Base-by-base conservation (phyloP, 306 rosid genomes). In the Betula pendula region DNA sequence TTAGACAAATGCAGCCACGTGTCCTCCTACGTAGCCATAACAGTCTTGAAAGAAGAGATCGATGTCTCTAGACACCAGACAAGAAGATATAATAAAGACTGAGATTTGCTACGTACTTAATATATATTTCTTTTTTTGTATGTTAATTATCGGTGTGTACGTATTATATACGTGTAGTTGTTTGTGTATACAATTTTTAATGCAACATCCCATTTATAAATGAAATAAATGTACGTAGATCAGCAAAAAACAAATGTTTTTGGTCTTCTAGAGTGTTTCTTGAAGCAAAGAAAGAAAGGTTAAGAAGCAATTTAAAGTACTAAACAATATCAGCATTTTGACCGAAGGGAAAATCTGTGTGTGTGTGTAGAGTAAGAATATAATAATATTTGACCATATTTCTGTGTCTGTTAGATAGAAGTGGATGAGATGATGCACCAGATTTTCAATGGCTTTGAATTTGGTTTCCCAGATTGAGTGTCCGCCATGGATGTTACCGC, bases 381-480 rank as follows among this genome's bases (percentile, higher is more conserved):
- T 55, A 77, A 80, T 55, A 87, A 3, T 81, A 80, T 60, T 87
- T 82, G 85, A 87, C 89, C 49, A 75, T 4, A 4, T 70, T 70
- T 51, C 58, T 29, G 47, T 73, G 63, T 62, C 5, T 81, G 93
- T 89, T 93, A 93, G 98, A 94, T 91, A 79, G 74, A 82, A 52
- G 90, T 90, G 80, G 98, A 89, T 92, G 93, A 77, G 80, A 78
- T 62, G 74, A 68, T 44, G 82, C 81, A 90, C 84, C 91, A 72
- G 92, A 86, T 77, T 88, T 87, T 90, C 89, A 78, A 82, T 77
- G 82, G 70, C 29, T 78, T 84, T 82, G 84, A 88, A 84, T 76
- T 80, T 16, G 20, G 56, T 58, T 65, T 66, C 70, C 51, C 6
- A 42, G 80, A 70, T 68, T 22, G 81, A 73, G 78, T 72, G 47